Conservation (phyloP, 345 rosid genomes). For the Eucalyptus sp. region DNA sequence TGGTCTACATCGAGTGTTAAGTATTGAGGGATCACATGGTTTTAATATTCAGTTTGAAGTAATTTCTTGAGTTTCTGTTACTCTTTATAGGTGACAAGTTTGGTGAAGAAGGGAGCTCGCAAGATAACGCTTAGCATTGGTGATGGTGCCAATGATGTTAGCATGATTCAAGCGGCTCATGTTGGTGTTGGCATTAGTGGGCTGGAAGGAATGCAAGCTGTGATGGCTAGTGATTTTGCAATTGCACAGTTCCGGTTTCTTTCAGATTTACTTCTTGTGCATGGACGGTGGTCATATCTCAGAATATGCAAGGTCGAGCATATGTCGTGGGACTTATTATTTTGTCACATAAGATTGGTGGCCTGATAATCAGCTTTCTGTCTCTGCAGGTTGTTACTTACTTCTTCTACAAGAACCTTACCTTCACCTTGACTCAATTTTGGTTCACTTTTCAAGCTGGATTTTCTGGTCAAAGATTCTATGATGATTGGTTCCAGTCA, state of each 20-base stretch:
- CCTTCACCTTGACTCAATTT: constrained; percentile 97
- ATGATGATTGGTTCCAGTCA: constrained; percentile 99
- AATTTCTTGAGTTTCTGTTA: background rate
- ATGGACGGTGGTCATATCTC: constrained; percentile 97
- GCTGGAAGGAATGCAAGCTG: constrained; percentile 99
- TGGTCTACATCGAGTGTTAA: background rate
- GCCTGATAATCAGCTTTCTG: background rate
- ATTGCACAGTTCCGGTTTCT: constrained; percentile 97
- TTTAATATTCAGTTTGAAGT: background rate
- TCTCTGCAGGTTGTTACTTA: constrained; percentile 87
- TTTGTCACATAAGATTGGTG: background rate
- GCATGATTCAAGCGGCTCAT: constrained; percentile 99
- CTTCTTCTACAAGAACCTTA: constrained; percentile 98
- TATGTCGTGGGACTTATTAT: background rate
- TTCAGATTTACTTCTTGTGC: constrained; percentile 93
- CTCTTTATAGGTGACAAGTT: constrained; percentile 71
- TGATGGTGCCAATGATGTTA: constrained; percentile 99
- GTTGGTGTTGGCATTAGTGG: constrained; percentile 99
- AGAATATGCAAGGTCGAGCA: constrained; percentile 85
- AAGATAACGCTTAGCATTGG: constrained; percentile 98
- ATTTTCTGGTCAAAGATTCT: constrained; percentile 98
- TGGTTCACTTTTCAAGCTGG: constrained; percentile 99
- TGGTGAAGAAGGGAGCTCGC: constrained; percentile 91
- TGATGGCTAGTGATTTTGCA: constrained; percentile 99
- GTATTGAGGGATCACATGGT: background rate